Base-by-base conservation (phyloP, 108 stramenopile species). In the Phaeodactylum tricornutum region DNA sequence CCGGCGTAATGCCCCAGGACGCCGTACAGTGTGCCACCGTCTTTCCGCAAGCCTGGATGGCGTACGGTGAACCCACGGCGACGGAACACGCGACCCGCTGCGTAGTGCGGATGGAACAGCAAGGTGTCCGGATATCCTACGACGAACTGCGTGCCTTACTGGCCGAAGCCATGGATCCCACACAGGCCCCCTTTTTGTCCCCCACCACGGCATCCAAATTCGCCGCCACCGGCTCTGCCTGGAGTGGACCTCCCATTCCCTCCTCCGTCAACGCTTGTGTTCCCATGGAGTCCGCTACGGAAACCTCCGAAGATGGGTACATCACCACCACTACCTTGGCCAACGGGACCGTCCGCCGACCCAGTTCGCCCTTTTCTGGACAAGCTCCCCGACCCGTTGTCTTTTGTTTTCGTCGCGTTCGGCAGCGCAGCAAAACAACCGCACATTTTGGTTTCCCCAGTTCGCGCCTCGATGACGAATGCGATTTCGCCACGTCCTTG, bases 401-500 rank as follows among this genome's bases (percentile, higher is more conserved):
- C 16, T 64, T 87, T 29, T 75, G 79, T 16, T 76, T 87, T 55
- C 79, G 86, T 30, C 64, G 81, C 25, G 84, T 81, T 12, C 67
- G 75, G 22, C 84, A 86, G 49, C 61, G 72, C 22, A 45, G 33
- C 15, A n/a, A n/a, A n/a, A n/a, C n/a, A n/a, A n/a, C n/a, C n/a
- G n/a, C n/a, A n/a, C n/a, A n/a, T n/a, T 49, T 50, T 3, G 69
- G 69, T 6, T 50, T 78, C 17, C 28, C 41, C 21, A 24, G 29
- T 49, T 38, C 54, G 34, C 71, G 89, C 39, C 58, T 92, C 59
- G 90, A 92, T 64, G 90, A 92, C 64, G 90, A 92, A 59, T 85
- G 82, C 51, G 90, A 87, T 64, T 67, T 83, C 17, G 85, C 90
- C 0, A 48, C 74, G 16, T 47, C 62, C 4, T 43, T 84, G 43